phyloP scores from a whole-genome alignment of 176 grass and related monocot genomes.

The Phoenix roebelenii region DNA sequence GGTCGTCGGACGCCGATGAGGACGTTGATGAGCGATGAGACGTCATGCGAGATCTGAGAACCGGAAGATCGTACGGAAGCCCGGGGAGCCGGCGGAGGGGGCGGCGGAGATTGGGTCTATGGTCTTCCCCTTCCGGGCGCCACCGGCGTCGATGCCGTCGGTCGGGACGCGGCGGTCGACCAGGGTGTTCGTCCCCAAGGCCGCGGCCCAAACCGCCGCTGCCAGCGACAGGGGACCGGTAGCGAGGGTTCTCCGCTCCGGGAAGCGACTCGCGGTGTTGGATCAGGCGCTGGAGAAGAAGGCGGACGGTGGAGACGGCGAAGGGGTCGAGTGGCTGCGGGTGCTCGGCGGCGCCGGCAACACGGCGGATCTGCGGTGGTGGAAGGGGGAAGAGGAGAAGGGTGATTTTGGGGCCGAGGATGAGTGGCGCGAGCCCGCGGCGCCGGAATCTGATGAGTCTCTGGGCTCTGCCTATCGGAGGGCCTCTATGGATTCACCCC shows the following conservation, averaged over 20 bases:
- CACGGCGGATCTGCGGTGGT: no score
- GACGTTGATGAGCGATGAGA: background rate
- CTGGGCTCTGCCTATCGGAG: no score
- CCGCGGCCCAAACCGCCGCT: background rate
- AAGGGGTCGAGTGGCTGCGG: conserved; percentile 1
- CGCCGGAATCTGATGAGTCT: background rate
- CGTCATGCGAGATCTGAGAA: conserved; percentile 36
- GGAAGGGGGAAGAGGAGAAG: no score
- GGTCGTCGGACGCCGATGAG: background rate
- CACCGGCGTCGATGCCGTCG: conserved; percentile 53
- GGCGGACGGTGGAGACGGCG: conserved; percentile 11
- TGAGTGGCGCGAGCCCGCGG: background rate
- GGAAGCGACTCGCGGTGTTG: conserved; percentile 46
- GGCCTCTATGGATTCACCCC: conserved; percentile 1
- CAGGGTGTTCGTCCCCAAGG: conserved; percentile 64
- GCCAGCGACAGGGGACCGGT: background rate
- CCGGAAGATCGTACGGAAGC: conserved; percentile 1
- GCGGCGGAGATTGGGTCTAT: conserved; percentile 1
- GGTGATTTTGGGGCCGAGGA: no score
- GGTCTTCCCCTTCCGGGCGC: conserved; percentile 10
- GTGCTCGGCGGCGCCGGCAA: background rate
- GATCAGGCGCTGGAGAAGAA: conserved; percentile 1
- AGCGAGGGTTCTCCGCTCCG: conserved; percentile 31
- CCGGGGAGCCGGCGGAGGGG: background rate
- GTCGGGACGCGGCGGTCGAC: conserved; percentile 62